A percentile compares a stretch with the other conserved stretches of the same genome.
Conservation (phyloP, 2,329 filamentous ascomycete genomes). For the Nemania sp. region DNA sequence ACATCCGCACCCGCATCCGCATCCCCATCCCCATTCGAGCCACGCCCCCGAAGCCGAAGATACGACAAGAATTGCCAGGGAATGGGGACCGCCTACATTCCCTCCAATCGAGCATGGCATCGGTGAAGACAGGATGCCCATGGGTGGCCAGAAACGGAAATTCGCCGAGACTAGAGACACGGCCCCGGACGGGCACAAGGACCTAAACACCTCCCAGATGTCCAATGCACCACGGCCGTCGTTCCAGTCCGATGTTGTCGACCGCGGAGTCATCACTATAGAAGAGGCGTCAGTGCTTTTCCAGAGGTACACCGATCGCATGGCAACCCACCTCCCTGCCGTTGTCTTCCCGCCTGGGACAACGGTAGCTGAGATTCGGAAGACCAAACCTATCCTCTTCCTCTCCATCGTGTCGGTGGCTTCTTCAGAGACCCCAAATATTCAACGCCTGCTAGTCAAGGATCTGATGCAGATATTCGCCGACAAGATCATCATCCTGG, state of each 20-base stretch:
- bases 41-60: background rate
- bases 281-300: constrained; percentile 68
- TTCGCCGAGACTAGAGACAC: constrained; percentile 47
- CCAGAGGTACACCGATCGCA: constrained; percentile 68
- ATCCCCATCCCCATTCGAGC: background rate
- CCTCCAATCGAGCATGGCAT: constrained; percentile 35
- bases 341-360: constrained; percentile 69
- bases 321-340: constrained; percentile 71
- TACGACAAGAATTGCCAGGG: constrained; percentile 28
- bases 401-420: constrained; percentile 77
- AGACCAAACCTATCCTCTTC: constrained; percentile 73
- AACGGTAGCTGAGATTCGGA: constrained; percentile 67
- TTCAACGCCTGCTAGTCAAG: constrained; percentile 72
- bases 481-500: constrained; percentile 78
- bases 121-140: constrained; percentile 31
- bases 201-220: constrained; percentile 39
- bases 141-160: constrained; percentile 58
- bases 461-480: constrained; percentile 80
- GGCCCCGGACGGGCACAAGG: constrained; percentile 42
- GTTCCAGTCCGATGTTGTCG: constrained; percentile 64
- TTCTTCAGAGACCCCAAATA: constrained; percentile 65
- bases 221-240: constrained; percentile 38
- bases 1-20: background rate
- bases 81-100: constrained; percentile 44
- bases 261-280: constrained; percentile 69